These are phyloP conservation scores for Malassezia equina DNA, from an alignment of 1,284 basidiomycete species.

Conservation along the genomic window DNA sequence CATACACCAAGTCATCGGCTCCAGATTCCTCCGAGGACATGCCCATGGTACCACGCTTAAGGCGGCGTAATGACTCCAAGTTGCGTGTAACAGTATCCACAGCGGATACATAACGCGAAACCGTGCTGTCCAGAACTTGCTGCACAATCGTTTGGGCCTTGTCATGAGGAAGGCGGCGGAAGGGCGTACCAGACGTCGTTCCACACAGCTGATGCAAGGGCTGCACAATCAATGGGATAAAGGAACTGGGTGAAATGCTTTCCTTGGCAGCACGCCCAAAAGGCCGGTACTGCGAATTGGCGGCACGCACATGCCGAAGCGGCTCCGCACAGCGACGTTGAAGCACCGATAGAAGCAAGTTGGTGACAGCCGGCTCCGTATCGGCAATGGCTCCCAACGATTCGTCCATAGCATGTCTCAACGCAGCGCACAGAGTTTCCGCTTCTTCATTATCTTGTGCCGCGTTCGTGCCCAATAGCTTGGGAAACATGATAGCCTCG, in stretches of 20 bases:
- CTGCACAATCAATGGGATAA: constrained; percentile 67
- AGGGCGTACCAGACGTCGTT: background rate
- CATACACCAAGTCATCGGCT: constrained; percentile 1
- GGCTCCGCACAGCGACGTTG: constrained; percentile 70
- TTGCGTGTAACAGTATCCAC: constrained; percentile 39
- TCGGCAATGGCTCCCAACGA: constrained; percentile 7
- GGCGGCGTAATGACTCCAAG: constrained; percentile 32
- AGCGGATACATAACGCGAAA: constrained; percentile 22
- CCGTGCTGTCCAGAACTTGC: constrained; percentile 17
- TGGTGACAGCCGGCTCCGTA: constrained; percentile 4
- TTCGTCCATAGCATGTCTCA: constrained; percentile 7
- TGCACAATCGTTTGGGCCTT: constrained; percentile 13
- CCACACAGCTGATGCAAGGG: constrained; percentile 53
- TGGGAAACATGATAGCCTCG: constrained; percentile 2
- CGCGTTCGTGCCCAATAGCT: background rate
- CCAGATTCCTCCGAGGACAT: background rate
- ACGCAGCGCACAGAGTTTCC: background rate
- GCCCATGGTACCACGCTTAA: constrained; percentile 28
- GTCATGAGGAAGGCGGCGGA: constrained; percentile 11
- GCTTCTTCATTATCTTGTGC: background rate
- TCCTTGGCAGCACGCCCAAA: background rate
- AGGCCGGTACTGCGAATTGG: constrained; percentile 70
- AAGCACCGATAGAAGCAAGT: constrained; percentile 53
- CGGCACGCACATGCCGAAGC: constrained; percentile 72
- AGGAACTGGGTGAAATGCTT: constrained; percentile 60